Base-by-base conservation (phyloP, 2,329 filamentous ascomycete species). In the Penicillium paneum region DNA sequence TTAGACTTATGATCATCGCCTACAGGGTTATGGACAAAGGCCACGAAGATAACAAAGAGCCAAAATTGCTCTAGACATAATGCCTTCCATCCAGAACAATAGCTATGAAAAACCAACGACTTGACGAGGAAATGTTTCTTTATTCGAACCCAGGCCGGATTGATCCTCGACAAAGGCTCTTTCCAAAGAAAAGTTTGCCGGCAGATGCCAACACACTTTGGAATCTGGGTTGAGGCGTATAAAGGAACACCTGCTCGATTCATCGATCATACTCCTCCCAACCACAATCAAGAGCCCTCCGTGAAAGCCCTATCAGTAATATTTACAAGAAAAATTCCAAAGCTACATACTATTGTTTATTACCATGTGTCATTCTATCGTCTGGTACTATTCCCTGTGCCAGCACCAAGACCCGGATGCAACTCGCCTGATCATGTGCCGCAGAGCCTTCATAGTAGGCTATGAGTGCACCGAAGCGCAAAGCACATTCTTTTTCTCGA, bases 381-480 rank as follows among this genome's bases (percentile, higher is more conserved):
- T 31, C 31, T 67, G 63, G 63, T 64, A 61, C 34, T 58, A 67
- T 49, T 60, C 53, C 51, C 47, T 64, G 35, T 68, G 63, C 48
- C 45, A 41, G 13, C 66, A 69, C 43, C 5, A 17, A n/a, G 54
- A 59, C 17, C 40, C 46, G 12, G 12, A 36, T 31, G 54, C 52
- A 34, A 48, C 44, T 34, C 39, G 53, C 19, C 19, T 44, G 34
- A 62, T 67, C n/a, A 31, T 43, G 19, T 68, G 65, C 47, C 41
- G 42, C 6, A 36, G 49, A 17, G 56, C 58, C 40, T 44, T 62
- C 28, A 38, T 46, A 26, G 45, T 26, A 21, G 59, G 61, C 3
- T 55, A 65, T 39, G 49, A 56, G 44, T 66, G 64, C 42, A 41
- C 48, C 4, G 28, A 29, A 13, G 43, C 34, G 8, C 19, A 6